A percentile compares a stretch with the other conserved stretches of the same genome.
Evolutionary conservation across 176 grass and related monocot species (phyloP).

Genomic region (Areca catechu): DNA sequence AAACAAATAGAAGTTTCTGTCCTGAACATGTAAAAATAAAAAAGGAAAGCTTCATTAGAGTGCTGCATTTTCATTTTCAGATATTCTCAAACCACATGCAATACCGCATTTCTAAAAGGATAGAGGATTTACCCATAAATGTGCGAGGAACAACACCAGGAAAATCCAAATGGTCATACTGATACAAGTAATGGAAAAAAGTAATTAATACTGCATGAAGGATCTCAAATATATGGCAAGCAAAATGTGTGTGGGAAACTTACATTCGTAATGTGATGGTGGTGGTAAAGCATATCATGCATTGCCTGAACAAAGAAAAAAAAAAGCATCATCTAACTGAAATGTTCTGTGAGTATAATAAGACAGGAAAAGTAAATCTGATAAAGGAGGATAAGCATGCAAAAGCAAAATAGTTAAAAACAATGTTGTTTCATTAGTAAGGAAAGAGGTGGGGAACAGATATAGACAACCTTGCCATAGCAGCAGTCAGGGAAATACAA

Average conservation of each 20-base stretch:
- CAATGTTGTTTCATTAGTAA: no score
- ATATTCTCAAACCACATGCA: no score
- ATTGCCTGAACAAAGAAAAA: slow-evolving; percentile 58
- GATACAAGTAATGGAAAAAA: slow-evolving; percentile 11
- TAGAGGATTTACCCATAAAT: slow-evolving; percentile 41
- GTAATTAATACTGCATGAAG: no score
- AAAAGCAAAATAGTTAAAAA: no score
- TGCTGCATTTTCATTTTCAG: no score
- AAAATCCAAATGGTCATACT: slow-evolving; percentile 98
- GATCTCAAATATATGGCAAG: not conserved
- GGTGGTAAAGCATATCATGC: slow-evolving; percentile 92
- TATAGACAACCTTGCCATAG: no score
- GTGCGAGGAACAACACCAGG: slow-evolving; percentile 92
- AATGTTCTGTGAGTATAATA: not conserved
- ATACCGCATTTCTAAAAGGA: not conserved
- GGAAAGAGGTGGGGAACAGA: no score
- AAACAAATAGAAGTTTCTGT: no score
- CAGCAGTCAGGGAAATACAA: no score
- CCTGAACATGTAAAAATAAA: no score
- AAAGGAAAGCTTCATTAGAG: no score
- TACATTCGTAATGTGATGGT: slow-evolving; percentile 63
- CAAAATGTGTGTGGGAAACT: slow-evolving; percentile 3
- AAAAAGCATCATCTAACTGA: not conserved
- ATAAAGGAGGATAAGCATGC: not conserved
- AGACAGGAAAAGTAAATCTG: slow-evolving; percentile 2